phyloP scores from a whole-genome alignment of 1,284 basidiomycete species.

The Anthracocystis setariae region DNA sequence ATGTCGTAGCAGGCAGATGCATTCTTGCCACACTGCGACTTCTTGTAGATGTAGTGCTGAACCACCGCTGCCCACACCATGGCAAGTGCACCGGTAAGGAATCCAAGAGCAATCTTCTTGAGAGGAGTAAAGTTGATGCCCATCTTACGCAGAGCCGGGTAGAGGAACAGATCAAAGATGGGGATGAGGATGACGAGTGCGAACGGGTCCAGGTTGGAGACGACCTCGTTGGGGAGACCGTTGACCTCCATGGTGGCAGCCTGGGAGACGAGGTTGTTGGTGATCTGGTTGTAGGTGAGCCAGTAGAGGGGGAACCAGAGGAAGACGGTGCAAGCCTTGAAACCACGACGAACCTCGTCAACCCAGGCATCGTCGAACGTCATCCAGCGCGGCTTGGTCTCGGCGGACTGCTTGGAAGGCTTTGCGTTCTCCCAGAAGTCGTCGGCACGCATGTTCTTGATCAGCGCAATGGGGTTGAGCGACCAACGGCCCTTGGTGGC shows the following conservation, averaged over 20 bases:
- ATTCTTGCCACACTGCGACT: constrained; percentile 71
- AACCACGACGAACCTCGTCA: constrained; percentile 81
- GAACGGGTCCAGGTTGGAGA: constrained; percentile 82
- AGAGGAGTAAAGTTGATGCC: constrained; percentile 75
- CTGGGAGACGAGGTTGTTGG: constrained; percentile 77
- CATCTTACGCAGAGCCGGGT: constrained; percentile 77
- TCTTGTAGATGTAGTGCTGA: constrained; percentile 71
- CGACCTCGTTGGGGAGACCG: constrained; percentile 80
- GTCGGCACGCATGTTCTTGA: constrained; percentile 69
- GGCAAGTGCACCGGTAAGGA: constrained; percentile 71
- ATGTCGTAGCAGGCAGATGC: constrained; percentile 66
- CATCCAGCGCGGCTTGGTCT: constrained; percentile 68
- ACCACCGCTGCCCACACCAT: constrained; percentile 77
- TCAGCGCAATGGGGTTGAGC: constrained; percentile 64
- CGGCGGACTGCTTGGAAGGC: constrained; percentile 71
- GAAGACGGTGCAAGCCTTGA: constrained; percentile 87
- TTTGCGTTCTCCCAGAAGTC: constrained; percentile 85
- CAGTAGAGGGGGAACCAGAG: constrained; percentile 74
- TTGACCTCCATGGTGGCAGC: constrained; percentile 72
- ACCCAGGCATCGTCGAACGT: constrained; percentile 74
- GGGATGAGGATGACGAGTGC: constrained; percentile 70
- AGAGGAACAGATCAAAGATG: constrained; percentile 72
- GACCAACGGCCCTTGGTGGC: constrained; percentile 66
- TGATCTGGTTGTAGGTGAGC: constrained; percentile 70
- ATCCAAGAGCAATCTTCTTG: constrained; percentile 78